Base-by-base conservation (phyloP, 306 rosid genomes). In the Lathyrus tuberosus region DNA sequence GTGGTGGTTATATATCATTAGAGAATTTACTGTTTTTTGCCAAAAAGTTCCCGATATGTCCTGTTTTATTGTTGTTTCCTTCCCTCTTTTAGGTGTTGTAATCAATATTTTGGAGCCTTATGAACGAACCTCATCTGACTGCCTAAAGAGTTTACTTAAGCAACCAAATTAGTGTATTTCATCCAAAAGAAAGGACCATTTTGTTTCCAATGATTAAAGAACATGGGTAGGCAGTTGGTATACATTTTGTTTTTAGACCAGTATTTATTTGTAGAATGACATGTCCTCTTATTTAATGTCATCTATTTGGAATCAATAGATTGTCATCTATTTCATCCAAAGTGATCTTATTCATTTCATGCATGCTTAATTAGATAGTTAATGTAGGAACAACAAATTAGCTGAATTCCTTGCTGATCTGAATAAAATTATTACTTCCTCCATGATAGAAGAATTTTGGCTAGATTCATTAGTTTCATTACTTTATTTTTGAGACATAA, bases 1-100 rank as follows among this genome's bases (percentile, higher is more conserved):
- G 99, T 48, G 99, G 99, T 84, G 99, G 99, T 80, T 94, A 84
- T 77, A 94, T 94, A 72, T 94, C 99, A 58, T 83, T 94, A 88
- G 97, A 94, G 92, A 94, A 94, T 80, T 84, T 94, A 84, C 72
- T 94, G 83, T 94, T 65, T 83, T 89, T 94, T 70, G 96, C 96
- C 24, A 77, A 83, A 73, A 87, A 74, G 78, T 94, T 90, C 61
- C 97, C 95, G 70, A 97, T 94, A 94, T 73, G 90, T 44, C 44
- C 72, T 71, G 61, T 73, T 80, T 72, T 76, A 12, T 10, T 73
- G 38, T 49, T 49, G 14, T 67, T 49, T 46, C 56, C 53, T 67
- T 49, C 51, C 56, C 53, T 63, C 35, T 58, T 44, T 61, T 16
- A 51, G 5, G 16, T 52, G 37, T 54, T 46, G 33, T 37, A 40